Conservation (phyloP, 257 asterid genomes). For the Solanum virginianum region DNA sequence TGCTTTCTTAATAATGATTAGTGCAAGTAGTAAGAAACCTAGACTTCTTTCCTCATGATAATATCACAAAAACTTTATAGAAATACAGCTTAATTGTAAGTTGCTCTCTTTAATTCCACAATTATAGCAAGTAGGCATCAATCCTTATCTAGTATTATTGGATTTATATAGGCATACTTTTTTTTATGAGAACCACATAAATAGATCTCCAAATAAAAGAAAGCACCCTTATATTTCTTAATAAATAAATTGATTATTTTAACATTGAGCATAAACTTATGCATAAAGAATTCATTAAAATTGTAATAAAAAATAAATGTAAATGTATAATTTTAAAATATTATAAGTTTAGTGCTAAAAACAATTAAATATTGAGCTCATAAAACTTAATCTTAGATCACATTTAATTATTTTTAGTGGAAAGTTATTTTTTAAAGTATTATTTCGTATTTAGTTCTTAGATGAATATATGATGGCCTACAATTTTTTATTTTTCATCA, state of each 20-base stretch:
- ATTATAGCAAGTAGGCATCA: neutral
- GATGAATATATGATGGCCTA: neutral
- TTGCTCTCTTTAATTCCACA: neutral
- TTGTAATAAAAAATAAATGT: no score
- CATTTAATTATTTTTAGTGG: neutral
- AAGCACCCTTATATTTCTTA: neutral
- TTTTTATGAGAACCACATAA: neutral
- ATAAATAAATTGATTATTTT: no score
- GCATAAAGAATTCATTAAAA: no score
- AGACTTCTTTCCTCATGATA: neutral
- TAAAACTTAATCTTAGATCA: no score
- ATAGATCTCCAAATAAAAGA: neutral
- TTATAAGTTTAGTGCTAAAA: no score
- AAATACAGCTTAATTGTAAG: neutral
- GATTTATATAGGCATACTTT: neutral
- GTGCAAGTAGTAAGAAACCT: neutral
- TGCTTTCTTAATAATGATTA: neutral
- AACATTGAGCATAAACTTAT: no score
- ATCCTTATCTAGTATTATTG: neutral
- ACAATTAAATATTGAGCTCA: no score
- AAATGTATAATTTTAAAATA: no score
- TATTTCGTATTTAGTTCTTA: neutral
- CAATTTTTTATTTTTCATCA: neutral
- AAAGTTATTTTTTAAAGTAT: neutral
- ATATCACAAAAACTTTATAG: neutral